Base-by-base conservation (phyloP, 306 rosid genomes). In the Corylus avellana region DNA sequence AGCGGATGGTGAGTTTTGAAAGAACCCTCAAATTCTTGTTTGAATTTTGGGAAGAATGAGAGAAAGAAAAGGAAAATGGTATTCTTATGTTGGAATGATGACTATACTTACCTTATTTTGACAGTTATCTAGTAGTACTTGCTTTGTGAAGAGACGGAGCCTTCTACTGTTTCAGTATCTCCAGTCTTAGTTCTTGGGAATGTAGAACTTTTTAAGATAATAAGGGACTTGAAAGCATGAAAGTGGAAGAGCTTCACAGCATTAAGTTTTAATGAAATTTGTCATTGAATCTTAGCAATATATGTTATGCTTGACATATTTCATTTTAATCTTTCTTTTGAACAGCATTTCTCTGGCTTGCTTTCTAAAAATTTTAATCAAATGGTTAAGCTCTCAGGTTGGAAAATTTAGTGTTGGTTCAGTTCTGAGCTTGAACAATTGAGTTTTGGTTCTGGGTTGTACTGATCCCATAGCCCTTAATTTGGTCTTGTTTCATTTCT, bases 1-100 rank as follows among this genome's bases (percentile, higher is more conserved):
- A 83, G 85, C 77, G 91, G 70, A 87, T 93, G 98, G 98, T 91
- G 70, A 75, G 85, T 48, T 75, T 37, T 44, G 59, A 51, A 13
- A 13, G 47, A 75, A 17, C 9, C 29, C 32, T 70, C 55, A 39
- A 29, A 3, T 61, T 67, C 29, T 16, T 25, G 27, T 61, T 76
- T 67, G 37, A 35, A 25, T 75, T 54, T 69, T 74, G 11, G 44
- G 17, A 47, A 7, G 78, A 12, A 47, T 44, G 37, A 77, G 35
- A 72, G 17, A 78, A 37, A 17, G 47, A 70, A 25, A 57, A 12
- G 14, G 35, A 59, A 25, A 22, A 11, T 22, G 8, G 55, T n/a
- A 18, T 18, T 56, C 62, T 18, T 56, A 20, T n/a, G 18, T 56
- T 8, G 4, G 62, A 20, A 56, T 56, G 22, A n/a, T 56, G 9